Evolutionary conservation across 2,329 filamentous ascomycete species (phyloP).

Genomic region (Hypomyces perniciosus): DNA sequence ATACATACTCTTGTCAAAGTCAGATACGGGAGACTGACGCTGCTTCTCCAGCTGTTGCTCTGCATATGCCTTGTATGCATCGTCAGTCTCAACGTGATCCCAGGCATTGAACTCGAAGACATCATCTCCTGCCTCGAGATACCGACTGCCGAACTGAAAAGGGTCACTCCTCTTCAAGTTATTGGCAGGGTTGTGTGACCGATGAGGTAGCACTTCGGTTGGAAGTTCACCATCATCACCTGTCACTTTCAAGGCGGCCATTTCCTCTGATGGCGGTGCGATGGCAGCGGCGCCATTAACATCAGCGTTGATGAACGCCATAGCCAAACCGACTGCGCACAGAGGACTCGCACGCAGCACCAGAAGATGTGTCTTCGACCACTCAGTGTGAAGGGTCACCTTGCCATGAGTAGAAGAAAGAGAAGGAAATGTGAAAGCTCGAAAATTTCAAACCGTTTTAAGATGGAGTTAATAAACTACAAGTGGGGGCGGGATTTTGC

Average conservation of each 20-base stretch:
- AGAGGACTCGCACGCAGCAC: background rate
- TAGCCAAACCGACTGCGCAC: slow-evolving; percentile 3
- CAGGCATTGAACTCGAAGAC: slow-evolving; percentile 98
- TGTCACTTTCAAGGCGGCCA: slow-evolving; percentile 18
- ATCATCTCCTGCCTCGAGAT: slow-evolving; percentile 75
- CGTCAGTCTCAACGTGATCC: slow-evolving; percentile 95
- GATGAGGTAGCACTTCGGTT: slow-evolving; percentile 47
- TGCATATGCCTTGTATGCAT: slow-evolving; percentile 78
- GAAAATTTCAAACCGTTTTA: background rate
- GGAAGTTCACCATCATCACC: slow-evolving; percentile 6
- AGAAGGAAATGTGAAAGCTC: background rate
- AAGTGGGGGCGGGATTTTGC: too few relatives aligned
- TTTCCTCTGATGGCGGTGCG: slow-evolving; percentile 17
- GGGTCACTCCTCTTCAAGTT: slow-evolving; percentile 86
- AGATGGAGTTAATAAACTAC: background rate
- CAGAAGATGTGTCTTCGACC: slow-evolving; percentile 1
- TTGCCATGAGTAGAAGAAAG: background rate
- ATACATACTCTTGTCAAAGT: slow-evolving; percentile 78
- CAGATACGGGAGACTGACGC: slow-evolving; percentile 77
- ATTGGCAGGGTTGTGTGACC: slow-evolving; percentile 63
- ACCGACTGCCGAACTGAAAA: slow-evolving; percentile 91
- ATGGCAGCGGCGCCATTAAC: slow-evolving; percentile 1
- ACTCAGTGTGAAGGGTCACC: background rate
- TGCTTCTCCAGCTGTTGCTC: slow-evolving; percentile 81
- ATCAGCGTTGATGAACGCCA: slow-evolving; percentile 1